Evolutionary conservation across 768 basidiomycete species (phyloP).

Genomic region (Amyloporia xantha): DNA sequence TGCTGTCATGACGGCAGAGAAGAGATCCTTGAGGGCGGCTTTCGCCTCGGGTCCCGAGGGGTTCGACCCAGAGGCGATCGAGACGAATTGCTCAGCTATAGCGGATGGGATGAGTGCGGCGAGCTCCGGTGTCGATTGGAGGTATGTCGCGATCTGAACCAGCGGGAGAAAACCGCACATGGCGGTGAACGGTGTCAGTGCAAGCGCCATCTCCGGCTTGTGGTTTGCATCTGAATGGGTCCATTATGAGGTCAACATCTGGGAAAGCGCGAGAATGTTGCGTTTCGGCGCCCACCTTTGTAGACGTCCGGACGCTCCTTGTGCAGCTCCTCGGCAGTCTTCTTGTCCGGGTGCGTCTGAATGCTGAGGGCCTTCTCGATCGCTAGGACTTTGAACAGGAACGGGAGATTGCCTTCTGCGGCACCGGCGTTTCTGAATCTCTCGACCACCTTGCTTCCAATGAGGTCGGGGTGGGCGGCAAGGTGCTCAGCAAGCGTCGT

Average conservation of each 20-base stretch:
- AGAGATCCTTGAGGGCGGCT: conserved; percentile 64
- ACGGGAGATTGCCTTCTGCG: conserved; percentile 31
- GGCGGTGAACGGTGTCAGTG: conserved; percentile 83
- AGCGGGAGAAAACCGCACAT: conserved; percentile 93
- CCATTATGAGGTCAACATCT: background rate
- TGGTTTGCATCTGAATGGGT: conserved; percentile 75
- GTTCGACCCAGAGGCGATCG: conserved; percentile 35
- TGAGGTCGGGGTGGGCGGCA: conserved; percentile 55
- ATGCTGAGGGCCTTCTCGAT: conserved; percentile 56
- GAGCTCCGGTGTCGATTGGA: conserved; percentile 72
- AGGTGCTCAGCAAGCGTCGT: conserved; percentile 54
- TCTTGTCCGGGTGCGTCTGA: conserved; percentile 55
- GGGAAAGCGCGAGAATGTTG: background rate
- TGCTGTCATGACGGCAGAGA: conserved; percentile 83
- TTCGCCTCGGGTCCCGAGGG: conserved; percentile 45
- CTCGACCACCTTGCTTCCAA: conserved; percentile 28
- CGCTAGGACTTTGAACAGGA: conserved; percentile 54
- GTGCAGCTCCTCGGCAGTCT: conserved; percentile 42
- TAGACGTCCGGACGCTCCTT: conserved; percentile 69
- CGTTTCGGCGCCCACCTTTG: conserved; percentile 56
- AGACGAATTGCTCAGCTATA: conserved; percentile 46
- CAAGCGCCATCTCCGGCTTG: conserved; percentile 99
- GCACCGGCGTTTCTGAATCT: conserved; percentile 20
- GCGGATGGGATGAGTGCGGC: conserved; percentile 56
- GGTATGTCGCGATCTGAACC: conserved; percentile 55